These are phyloP conservation scores for Aureobasidium subglaciale DNA, from an alignment of 2,329 filamentous ascomycete genomes.

Conservation along the genomic window DNA sequence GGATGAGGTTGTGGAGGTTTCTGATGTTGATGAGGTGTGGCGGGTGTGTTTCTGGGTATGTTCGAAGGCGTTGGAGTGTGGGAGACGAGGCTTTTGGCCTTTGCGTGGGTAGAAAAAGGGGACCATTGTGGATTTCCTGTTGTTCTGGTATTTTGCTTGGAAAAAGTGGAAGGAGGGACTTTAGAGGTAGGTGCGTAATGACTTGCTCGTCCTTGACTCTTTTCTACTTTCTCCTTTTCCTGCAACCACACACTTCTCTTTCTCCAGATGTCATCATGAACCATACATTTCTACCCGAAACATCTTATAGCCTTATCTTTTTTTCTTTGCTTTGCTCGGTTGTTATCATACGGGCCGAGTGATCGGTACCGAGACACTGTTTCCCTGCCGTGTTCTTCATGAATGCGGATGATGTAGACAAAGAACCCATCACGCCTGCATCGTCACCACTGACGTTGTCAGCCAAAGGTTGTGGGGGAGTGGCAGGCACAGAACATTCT, in stretches of 20 bases:
- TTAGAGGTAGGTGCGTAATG: too few species aligned
- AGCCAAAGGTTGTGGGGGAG: background rate
- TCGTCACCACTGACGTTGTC: background rate
- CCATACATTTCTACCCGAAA: background rate
- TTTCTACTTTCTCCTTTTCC: background rate
- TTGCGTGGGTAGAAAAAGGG: slow-evolving; percentile 1
- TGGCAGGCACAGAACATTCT: background rate
- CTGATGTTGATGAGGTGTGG: background rate
- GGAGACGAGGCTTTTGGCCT: background rate
- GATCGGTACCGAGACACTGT: background rate
- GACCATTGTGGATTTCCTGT: background rate
- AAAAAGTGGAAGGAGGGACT: background rate
- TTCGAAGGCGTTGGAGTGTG: background rate
- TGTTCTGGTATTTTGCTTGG: background rate
- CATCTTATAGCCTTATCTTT: background rate
- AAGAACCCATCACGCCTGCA: background rate
- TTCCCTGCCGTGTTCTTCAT: background rate
- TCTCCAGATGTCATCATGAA: background rate
- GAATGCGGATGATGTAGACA: background rate
- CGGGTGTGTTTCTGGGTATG: background rate
- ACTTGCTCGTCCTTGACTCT: too few species aligned
- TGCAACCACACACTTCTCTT: background rate
- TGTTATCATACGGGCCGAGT: background rate
- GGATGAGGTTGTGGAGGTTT: background rate
- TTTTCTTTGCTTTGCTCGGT: background rate